Conservation (phyloP, 345 rosid genomes). For the Rhizophora mangle region DNA sequence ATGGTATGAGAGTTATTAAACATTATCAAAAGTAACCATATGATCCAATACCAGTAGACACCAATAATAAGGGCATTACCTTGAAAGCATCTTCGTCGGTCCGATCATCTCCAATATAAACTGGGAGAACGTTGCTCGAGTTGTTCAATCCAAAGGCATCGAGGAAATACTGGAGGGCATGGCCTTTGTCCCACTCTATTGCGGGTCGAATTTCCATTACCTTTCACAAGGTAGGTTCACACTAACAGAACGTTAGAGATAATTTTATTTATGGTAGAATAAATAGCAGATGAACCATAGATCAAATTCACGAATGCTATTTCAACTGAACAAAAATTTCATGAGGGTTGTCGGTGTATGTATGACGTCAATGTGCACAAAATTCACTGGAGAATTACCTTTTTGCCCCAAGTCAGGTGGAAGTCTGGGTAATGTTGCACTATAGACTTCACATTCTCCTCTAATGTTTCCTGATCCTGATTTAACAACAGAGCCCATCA, state of each 20-base stretch:
- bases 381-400: slow-evolving; percentile 21
- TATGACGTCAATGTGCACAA: no score
- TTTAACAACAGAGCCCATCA: not conserved
- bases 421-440: slow-evolving; percentile 36
- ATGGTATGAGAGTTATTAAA: rapidly evolving
- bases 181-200: slow-evolving; percentile 56
- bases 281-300: not conserved
- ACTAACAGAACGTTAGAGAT: not conserved
- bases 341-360: no score
- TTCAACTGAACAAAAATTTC: no score
- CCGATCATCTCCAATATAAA: slow-evolving; percentile 51
- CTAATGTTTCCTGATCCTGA: slow-evolving; percentile 32
- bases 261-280: not conserved
- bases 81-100: slow-evolving; percentile 55
- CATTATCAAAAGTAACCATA: no score
- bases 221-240: slow-evolving; percentile 16
- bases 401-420: slow-evolving; percentile 36
- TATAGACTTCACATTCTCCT: slow-evolving; percentile 38
- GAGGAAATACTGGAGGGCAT: slow-evolving; percentile 49
- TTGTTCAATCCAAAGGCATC: slow-evolving; percentile 39
- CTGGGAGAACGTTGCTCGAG: slow-evolving; percentile 37
- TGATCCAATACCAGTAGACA: no score
- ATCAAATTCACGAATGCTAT: not conserved
- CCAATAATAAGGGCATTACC: slow-evolving; percentile 18
- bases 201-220: slow-evolving; percentile 52